Base-by-base conservation (phyloP, 2,329 filamentous ascomycete genomes). In the Xylariales sp. region DNA sequence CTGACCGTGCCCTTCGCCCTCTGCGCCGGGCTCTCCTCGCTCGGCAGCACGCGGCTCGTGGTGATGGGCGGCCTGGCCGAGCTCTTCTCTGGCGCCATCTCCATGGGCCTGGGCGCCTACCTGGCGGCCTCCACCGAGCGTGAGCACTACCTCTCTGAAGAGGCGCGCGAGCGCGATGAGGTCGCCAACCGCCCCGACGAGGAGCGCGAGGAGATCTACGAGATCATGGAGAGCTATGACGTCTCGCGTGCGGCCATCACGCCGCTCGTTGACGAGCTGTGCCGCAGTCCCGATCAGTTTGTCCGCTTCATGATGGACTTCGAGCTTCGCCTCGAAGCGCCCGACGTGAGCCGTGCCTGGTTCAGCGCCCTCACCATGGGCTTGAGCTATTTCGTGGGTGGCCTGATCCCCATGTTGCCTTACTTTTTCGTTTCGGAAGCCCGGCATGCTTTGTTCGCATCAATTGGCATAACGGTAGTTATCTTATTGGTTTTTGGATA, bases 1-100 rank as follows among this genome's bases (percentile, higher is more conserved):
- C 62, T 82, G 46, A 82, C 78, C 0, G 78, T 82, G 0, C 78
- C 78, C 0, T 82, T 82, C 50, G 78, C 78, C 2, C 60, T 82
- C 10, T 81, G 76, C 1, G 78, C 78, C 3, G 78, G 78, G 5
- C 56, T 82, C 3, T 62, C 58, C 6, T 57, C 60, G 1, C 51
- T 73, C 29, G 68, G 67, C 6, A 19, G 28, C 11, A 65, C 68
- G 16, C 69, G 62, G 33, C 56, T 73, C 1, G 69, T 74, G 13
- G 61, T 83, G 4, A 62, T 76, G 36, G 76, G 72, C 19, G 77
- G 76, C 5, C 55, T 79, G 14, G 76, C 76, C 1, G 76, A 81
- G 55, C 62, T 81, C 15, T 72, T 79, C 47, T 69, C 70, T 2
- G 76, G 77, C 10, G 67, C 72, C 12, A 78, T 81, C 29, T 76